Evolutionary conservation across 129 eudicot genomes (phyloP), one percentile per base, ranked within the genome.

Genomic region (Saussurea involucrata): DNA sequence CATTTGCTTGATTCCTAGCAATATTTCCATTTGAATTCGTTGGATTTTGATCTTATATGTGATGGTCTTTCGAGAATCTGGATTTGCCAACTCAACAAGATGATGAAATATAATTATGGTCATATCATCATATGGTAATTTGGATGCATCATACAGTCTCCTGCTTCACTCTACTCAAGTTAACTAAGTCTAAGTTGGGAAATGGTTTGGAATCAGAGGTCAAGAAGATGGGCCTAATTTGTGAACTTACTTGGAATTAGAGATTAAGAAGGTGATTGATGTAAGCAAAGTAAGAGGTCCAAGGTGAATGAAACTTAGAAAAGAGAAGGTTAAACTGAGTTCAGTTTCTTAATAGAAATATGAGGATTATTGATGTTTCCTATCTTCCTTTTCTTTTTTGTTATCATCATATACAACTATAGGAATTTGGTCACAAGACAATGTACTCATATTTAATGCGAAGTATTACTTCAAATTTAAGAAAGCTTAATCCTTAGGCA

Each of bases 401-500:
- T 28, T 4, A 15, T 53, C 66, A n/a, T n/a, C n/a, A n/a, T n/a
- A n/a, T n/a, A n/a, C n/a, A n/a, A n/a, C n/a, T n/a, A n/a, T n/a
- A n/a, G n/a, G n/a, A n/a, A n/a, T n/a, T n/a, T n/a, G n/a, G n/a
- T n/a, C n/a, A n/a, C n/a, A n/a, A n/a, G n/a, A n/a, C n/a, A n/a
- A n/a, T n/a, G n/a, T n/a, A n/a, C n/a, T n/a, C n/a, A 25, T 24
- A 46, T n/a, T 36, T 44, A 53, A 32, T 58, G 31, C 21, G 33
- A 29, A 36, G 8, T 46, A 6, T 60, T 25, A 24, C 67, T 77
- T 76, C 32, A 60, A 72, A 17, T 79, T 75, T 71, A 42, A 80
- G 28, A 42, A 80, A 24, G 67, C 20, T 12, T 86, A 40, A 74
- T 76, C 24, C 71, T 72, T 84, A 90, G 98, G 92, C 96, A 87